Evolutionary conservation across 1,139 yeast species (phyloP).

Genomic region (Petasospora fabianii): DNA sequence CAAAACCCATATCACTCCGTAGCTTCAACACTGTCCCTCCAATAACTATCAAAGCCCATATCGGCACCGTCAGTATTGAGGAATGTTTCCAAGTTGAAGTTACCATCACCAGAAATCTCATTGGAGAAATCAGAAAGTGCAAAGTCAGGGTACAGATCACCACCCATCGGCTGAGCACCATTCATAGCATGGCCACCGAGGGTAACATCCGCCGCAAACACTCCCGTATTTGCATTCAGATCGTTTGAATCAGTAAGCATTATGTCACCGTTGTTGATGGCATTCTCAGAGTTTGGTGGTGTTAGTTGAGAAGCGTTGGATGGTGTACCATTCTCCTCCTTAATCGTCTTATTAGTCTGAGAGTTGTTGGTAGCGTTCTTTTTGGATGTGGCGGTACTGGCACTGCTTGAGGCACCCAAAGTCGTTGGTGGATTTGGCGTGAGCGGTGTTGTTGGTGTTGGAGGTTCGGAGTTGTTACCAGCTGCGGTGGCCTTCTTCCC

Average conservation of each 20-base stretch:
- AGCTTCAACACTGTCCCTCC: constrained; percentile 28
- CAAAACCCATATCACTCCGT: constrained; percentile 17
- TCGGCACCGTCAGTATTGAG: constrained; percentile 26
- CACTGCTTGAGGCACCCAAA: background rate
- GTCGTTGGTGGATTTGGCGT: constrained; percentile 24
- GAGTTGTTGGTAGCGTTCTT: constrained; percentile 3
- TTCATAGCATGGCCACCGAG: constrained; percentile 13
- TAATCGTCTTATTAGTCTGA: constrained; percentile 7
- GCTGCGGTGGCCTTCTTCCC: constrained; percentile 23
- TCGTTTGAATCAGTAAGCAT: constrained; percentile 10
- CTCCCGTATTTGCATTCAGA: constrained; percentile 8
- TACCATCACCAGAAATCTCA: constrained; percentile 26
- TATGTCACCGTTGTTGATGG: constrained; percentile 18
- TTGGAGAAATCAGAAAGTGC: constrained; percentile 25
- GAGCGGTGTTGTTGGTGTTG: constrained; percentile 30
- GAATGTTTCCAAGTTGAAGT: constrained; percentile 27
- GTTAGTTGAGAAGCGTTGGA: constrained; percentile 26
- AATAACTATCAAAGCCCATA: constrained; percentile 25
- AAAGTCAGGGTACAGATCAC: constrained; percentile 23
- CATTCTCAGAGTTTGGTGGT: constrained; percentile 29
- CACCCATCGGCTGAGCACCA: constrained; percentile 14
- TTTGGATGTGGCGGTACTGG: background rate
- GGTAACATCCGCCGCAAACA: constrained; percentile 17
- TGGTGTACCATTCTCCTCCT: constrained; percentile 19
- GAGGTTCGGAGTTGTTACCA: constrained; percentile 28